These are phyloP conservation scores for Chalaropsis ovoidea DNA, from an alignment of 2,329 filamentous ascomycete species.

Conservation along the genomic window DNA sequence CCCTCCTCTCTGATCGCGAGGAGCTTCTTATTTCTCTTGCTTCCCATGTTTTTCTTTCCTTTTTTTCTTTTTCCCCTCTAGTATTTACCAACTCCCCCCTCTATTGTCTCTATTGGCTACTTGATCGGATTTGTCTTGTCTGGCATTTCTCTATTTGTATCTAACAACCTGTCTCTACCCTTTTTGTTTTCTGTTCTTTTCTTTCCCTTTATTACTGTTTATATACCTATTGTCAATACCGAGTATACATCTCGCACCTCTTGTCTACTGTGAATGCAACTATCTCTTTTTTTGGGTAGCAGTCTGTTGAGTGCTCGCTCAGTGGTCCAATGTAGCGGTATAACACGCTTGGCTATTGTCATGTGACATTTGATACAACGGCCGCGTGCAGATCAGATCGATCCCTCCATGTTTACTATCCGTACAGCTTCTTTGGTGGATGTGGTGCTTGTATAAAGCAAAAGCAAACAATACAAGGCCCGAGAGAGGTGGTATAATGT, in stretches of 20 bases:
- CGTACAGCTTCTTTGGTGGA: no score
- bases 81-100: neutral
- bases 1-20: no score
- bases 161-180: neutral
- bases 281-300: no score
- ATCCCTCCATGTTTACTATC: no score
- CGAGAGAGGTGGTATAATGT: neutral
- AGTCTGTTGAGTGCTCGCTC: no score
- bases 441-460: no score
- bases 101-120: neutral
- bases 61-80: neutral
- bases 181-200: neutral
- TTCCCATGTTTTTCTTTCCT: neutral
- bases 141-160: neutral
- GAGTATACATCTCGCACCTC: neutral
- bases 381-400: no score
- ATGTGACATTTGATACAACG: no score
- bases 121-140: neutral
- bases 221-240: neutral
- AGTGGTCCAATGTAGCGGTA: no score
- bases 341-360: no score
- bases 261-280: neutral
- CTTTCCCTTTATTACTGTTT: neutral
- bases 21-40: neutral
- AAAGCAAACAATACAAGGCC: no score